Evolutionary conservation across 768 basidiomycete species (phyloP), one percentile per base, ranked within the genome.

Genomic region (Lactarius trivialis): DNA sequence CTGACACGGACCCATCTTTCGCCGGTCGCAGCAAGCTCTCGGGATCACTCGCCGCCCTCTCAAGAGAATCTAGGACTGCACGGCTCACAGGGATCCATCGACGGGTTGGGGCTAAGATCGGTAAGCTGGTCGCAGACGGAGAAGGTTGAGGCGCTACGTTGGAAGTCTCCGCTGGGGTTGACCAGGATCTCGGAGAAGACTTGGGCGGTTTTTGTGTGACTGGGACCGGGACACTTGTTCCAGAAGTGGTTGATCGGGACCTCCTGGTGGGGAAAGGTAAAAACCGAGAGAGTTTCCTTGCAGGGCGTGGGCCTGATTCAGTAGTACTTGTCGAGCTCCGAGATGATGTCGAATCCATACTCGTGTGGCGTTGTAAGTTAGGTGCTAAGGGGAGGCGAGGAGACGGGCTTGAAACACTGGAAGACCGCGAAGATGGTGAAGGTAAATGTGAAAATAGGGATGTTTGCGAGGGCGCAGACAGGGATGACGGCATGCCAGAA

Each of bases 1-100:
- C 19, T 7, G 39, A 64, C 33, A 64, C 63, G 8, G 54, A 24
- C 32, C 63, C 63, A 28, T 64, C 63, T 19, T 0, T 28, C 26
- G 58, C 53, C 24, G 2, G 53, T 14, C 37, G 53, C 15, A 64
- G 53, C 19, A 56, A 30, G 32, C 37, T 14, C 17, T 64, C 54
- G 24, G 53, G 7, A 41, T 64, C 63, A 32, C 37, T 51, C 19
- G 58, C 63, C 15, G 17, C 54, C 30, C 2, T 30, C 14, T 51
- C 48, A 24, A 63, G 37, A 0, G 11, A 26, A 11, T 1, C 2
- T 15, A 60, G 19, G n/a, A 60, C 58, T 21, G 15, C 36, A 2
- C 8, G 17, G 52, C 30, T 55, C 37, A 51, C 54, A 36, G 54
- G 24, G 24, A 19, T n/a, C 63, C 58, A 51, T 2, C 39, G 33